phyloP scores from a whole-genome alignment of 148 eudicot species.

The Vaccinium darrowii region DNA sequence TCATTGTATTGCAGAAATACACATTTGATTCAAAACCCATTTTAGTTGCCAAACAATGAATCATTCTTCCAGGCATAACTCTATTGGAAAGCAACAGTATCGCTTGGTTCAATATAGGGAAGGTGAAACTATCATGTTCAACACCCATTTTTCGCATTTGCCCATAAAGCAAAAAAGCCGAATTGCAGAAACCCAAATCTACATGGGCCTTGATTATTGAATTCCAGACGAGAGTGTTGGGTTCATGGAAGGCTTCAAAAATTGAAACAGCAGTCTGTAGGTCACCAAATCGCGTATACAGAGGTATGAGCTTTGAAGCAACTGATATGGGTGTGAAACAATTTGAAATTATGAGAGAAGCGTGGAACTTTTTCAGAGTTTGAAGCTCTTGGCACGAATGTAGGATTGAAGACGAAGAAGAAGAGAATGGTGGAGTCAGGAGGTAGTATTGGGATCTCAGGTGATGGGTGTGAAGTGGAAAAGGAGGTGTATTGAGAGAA shows the following conservation, averaged over 20 bases:
- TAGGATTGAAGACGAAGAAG: neutral
- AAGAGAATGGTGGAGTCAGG: neutral
- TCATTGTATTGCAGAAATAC: constrained; percentile 33
- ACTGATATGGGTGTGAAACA: constrained; percentile 1
- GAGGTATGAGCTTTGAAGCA: constrained; percentile 26
- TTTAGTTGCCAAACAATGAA: constrained; percentile 31
- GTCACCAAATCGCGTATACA: constrained; percentile 24
- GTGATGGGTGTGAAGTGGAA: constrained; percentile 12
- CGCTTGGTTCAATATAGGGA: constrained; percentile 29
- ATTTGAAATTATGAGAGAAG: constrained; percentile 21
- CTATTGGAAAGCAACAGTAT: constrained; percentile 18
- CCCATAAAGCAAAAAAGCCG: constrained; percentile 22
- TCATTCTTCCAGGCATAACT: neutral
- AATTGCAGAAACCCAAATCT: constrained; percentile 14
- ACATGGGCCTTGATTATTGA: constrained; percentile 31
- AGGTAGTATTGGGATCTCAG: constrained; percentile 7
- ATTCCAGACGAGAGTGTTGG: constrained; percentile 29
- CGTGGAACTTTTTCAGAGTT: constrained; percentile 27
- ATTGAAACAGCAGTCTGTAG: constrained; percentile 20
- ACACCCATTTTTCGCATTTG: constrained; percentile 32
- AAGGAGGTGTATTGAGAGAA: neutral
- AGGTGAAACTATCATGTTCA: constrained; percentile 33
- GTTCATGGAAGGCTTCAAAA: constrained; percentile 17
- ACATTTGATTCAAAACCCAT: constrained; percentile 33
- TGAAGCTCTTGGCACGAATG: constrained; percentile 23